Percentiles rank a stretch among this genome's conserved stretches.
phyloP scores from a whole-genome alignment of 148 eudicot species.

The Fagopyrum esculentum region DNA sequence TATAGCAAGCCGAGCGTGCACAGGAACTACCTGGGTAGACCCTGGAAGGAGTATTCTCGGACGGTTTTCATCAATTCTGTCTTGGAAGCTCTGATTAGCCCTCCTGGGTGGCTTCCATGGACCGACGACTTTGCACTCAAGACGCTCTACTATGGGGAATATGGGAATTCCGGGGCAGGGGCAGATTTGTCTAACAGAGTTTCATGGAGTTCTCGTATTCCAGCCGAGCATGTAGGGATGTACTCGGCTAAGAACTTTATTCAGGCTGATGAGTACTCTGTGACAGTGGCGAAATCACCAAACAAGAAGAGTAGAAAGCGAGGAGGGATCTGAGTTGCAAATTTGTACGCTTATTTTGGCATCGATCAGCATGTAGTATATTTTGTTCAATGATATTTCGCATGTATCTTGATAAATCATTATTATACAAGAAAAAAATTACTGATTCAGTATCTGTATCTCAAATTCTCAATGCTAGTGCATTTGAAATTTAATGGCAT shows the following conservation, averaged over 20 bases:
- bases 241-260: slow-evolving; percentile 7
- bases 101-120: slow-evolving; percentile 14
- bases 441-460: too few relatives aligned
- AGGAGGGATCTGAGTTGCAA: too few relatives aligned
- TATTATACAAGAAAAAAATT: too few relatives aligned
- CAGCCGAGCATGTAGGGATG: not conserved
- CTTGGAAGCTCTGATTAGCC: not conserved
- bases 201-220: slow-evolving; percentile 9
- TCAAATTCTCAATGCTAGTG: too few relatives aligned
- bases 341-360: too few relatives aligned
- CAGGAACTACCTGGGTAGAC: slow-evolving; percentile 29
- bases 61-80: slow-evolving; percentile 4
- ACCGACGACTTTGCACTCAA: not conserved
- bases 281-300: not conserved
- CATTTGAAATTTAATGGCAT: too few relatives aligned
- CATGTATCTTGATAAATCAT: too few relatives aligned
- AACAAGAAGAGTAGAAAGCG: not conserved
- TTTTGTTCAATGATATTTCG: too few relatives aligned
- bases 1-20: slow-evolving; percentile 53
- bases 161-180: not conserved
- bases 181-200: not conserved
- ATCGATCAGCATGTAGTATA: too few relatives aligned
- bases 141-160: slow-evolving; percentile 14
- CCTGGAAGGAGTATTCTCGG: slow-evolving; percentile 14
- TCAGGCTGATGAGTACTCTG: slow-evolving; percentile 9